Base-by-base conservation (phyloP, 768 basidiomycete genomes). In the Boletus bicolor region DNA sequence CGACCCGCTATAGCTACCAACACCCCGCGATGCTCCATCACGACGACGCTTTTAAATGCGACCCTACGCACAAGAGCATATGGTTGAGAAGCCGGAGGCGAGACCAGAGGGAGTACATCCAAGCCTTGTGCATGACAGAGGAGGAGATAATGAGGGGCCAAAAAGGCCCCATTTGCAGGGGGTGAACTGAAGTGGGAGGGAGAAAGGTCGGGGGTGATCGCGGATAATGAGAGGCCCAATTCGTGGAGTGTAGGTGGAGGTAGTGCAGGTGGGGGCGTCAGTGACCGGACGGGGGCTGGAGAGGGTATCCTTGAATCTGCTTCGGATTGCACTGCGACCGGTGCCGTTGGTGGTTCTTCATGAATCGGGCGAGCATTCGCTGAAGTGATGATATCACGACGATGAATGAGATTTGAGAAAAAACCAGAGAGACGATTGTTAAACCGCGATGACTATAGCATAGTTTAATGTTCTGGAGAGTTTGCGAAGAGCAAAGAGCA, bases 1-100 rank as follows among this genome's bases (percentile, higher is more conserved):
- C 91, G 77, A 9, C 91, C 91, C 15, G 92, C 92, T 58, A 93
- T 91, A 12, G 91, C 91, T 9, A 93, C 91, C n/a, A 93, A 74
- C 0, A 93, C 90, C 7, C 91, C 91, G 32, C 91, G 86, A 64
- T 93, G 89, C 63, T 93, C 91, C 91, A 93, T 93, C 14, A 93
- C 87, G 1, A 93, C 88, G n/a, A 93, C 86, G 53, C 81, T 84
- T 66, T 91, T 93, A 72, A 93, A 93, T 36, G 81, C 79, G 49
- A 91, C 89, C 52, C 90, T 80, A 21, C 91, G 83, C 24, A 93
- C 85, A 28, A 93, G 79, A 10, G 91, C 85, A 69, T 91, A 93
- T 14, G 92, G 89, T 60, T 86, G 85, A 7, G 79, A 78, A 14
- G 83, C 78, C 2, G 90, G 91, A 0, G 91, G 90, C 0, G 86